A percentile compares a stretch with the other conserved stretches of the same genome.
phyloP scores from a whole-genome alignment of 1,284 basidiomycete genomes.

The Pseudomicrostroma phylloplanum region DNA sequence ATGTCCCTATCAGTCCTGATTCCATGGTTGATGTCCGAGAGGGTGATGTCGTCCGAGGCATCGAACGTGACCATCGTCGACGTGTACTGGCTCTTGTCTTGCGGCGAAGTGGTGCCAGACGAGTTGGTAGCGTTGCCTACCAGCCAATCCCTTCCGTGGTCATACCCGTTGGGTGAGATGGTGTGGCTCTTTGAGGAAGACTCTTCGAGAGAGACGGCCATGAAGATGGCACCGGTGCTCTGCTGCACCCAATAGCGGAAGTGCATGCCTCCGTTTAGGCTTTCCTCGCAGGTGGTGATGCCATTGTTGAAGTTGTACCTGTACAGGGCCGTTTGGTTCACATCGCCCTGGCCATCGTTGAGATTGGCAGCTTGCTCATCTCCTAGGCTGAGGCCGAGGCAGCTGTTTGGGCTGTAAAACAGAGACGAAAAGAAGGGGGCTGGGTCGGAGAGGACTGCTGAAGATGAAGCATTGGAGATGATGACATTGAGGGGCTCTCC shows the following conservation, averaged over 20 bases:
- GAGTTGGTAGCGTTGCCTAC: constrained; percentile 38
- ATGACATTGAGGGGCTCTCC: constrained; percentile 47
- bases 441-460: constrained; percentile 28
- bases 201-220: constrained; percentile 41
- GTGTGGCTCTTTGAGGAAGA: constrained; percentile 27
- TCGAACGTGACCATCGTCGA: constrained; percentile 22
- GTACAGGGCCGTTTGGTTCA: constrained; percentile 37
- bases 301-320: constrained; percentile 17
- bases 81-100: constrained; percentile 27
- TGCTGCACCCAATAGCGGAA: neutral
- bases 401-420: constrained; percentile 34
- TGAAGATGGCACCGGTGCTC: constrained; percentile 34
- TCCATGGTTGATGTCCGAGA: constrained; percentile 41
- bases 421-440: constrained; percentile 30
- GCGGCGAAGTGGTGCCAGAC: constrained; percentile 25
- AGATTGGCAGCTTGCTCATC: constrained; percentile 44
- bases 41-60: constrained; percentile 21
- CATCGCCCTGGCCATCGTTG: constrained; percentile 40
- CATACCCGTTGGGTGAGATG: constrained; percentile 43
- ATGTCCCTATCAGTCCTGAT: constrained; percentile 41
- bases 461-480: constrained; percentile 32
- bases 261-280: constrained; percentile 13
- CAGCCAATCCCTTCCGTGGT: constrained; percentile 37
- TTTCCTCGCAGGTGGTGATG: constrained; percentile 10
- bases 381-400: constrained; percentile 38